Conservation (phyloP, 2,329 filamentous ascomycete species). For the Neonectria neomacrospora region DNA sequence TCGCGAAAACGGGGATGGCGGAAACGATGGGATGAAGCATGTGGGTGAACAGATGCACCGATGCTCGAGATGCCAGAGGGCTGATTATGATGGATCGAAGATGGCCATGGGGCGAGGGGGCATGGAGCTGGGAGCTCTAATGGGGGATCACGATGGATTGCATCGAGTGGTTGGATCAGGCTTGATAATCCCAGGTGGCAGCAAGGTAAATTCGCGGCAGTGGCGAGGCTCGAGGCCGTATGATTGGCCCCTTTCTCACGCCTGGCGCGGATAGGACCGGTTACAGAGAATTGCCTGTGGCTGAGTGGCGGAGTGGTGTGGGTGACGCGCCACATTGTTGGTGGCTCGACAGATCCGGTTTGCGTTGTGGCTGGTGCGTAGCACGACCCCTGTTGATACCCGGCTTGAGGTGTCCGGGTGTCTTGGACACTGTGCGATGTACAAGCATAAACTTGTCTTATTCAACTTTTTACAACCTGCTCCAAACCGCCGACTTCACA, state of each 20-base stretch:
- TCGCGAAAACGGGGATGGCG: slow-evolving; percentile 20
- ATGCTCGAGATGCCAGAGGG: slow-evolving; percentile 31
- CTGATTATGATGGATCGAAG: slow-evolving; percentile 38
- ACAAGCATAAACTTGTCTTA: not conserved
- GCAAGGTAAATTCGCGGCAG: slow-evolving; percentile 35
- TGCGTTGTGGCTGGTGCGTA: not conserved
- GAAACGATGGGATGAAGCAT: slow-evolving; percentile 26
- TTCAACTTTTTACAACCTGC: not conserved
- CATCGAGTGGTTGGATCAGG: slow-evolving; percentile 40
- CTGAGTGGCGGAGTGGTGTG: not conserved
- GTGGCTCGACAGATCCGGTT: not conserved
- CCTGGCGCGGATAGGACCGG: slow-evolving; percentile 26
- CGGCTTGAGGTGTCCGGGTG: not conserved
- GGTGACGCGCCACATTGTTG: not conserved
- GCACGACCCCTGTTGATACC: not conserved
- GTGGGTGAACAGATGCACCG: slow-evolving; percentile 9
- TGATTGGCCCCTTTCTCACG: slow-evolving; percentile 31
- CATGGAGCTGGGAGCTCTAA: slow-evolving; percentile 42
- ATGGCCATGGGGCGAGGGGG: slow-evolving; percentile 38
- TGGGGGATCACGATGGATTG: slow-evolving; percentile 44
- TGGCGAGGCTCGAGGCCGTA: slow-evolving; percentile 19
- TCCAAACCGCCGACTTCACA: not conserved
- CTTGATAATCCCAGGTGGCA: slow-evolving; percentile 29
- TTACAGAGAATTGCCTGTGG: slow-evolving; percentile 19
- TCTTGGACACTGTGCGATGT: not conserved